These are phyloP conservation scores for Avena atlantica DNA, from an alignment of 176 grass and related monocot species.

Conservation along the genomic window DNA sequence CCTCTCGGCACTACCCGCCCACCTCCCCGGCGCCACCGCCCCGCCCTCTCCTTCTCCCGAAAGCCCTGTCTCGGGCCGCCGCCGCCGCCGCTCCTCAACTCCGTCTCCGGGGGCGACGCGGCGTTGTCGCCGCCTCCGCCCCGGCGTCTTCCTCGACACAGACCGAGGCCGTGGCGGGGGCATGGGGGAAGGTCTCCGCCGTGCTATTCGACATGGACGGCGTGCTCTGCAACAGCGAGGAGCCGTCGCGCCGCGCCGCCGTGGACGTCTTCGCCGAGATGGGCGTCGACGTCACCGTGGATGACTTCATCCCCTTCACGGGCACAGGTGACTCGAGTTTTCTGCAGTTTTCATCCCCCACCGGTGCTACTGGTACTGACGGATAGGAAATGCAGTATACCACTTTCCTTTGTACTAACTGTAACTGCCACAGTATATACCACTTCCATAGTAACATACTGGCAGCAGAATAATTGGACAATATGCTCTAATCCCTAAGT, in stretches of 20 bases:
- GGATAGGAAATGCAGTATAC: not conserved
- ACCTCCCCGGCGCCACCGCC: constrained; percentile 44
- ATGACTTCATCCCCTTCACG: constrained; percentile 97
- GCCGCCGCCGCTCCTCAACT: constrained; percentile 26
- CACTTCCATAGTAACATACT: not conserved
- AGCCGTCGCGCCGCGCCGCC: constrained; percentile 74
- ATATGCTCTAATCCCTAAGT: constrained; percentile 8
- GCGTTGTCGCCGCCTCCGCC: constrained; percentile 28
- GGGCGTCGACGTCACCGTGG: constrained; percentile 77
- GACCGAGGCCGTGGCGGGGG: constrained; percentile 24
- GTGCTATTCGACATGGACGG: constrained; percentile 98
- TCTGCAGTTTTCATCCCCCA: too few species aligned
- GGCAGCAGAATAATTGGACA: constrained; percentile 7
- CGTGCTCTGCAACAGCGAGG: constrained; percentile 96
- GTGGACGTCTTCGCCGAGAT: constrained; percentile 92
- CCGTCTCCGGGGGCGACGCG: constrained; percentile 33
- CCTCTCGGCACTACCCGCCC: constrained; percentile 44
- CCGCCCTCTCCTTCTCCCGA: constrained; percentile 52
- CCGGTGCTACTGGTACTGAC: constrained; percentile 14
- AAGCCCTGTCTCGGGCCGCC: not conserved
- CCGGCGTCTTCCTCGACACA: constrained; percentile 43
- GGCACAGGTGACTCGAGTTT: constrained; percentile 70
- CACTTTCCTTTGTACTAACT: not conserved
- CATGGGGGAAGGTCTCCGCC: constrained; percentile 86
- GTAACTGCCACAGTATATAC: not conserved